These are phyloP conservation scores for Heimioporus sp. DNA, from an alignment of 768 basidiomycete species.

Conservation along the genomic window DNA sequence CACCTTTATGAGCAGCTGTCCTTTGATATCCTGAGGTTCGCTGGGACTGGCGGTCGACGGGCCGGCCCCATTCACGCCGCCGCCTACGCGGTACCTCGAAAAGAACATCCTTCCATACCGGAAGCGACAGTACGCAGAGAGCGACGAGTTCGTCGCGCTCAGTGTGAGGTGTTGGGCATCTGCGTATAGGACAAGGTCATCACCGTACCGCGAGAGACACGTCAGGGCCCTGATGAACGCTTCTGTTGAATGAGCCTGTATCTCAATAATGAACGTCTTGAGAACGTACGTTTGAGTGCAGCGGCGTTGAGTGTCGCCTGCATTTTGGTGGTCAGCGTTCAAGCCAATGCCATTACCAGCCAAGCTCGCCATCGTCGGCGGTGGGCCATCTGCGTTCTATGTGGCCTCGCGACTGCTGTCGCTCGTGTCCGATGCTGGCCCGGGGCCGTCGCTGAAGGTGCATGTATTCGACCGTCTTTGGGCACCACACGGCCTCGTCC, in stretches of 20 bases:
- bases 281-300: constrained; percentile 45
- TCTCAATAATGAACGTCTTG: constrained; percentile 4
- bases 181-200: constrained; percentile 72
- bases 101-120: constrained; percentile 70
- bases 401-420: constrained; percentile 84
- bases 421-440: constrained; percentile 40
- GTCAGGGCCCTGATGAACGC: constrained; percentile 73
- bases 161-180: constrained; percentile 58
- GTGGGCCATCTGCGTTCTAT: constrained; percentile 96
- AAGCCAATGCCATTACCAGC: constrained; percentile 27
- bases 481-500: constrained; percentile 91
- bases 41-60: constrained; percentile 14
- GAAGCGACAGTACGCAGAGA: constrained; percentile 81
- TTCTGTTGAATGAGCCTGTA: constrained; percentile 34
- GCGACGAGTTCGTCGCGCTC: constrained; percentile 75
- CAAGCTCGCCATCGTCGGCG: constrained; percentile 90
- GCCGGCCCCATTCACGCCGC: constrained; percentile 12
- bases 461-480: constrained; percentile 93
- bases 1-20: constrained; percentile 73
- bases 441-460: constrained; percentile 46
- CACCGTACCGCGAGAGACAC: constrained; percentile 81
- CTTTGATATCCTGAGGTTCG: constrained; percentile 50
- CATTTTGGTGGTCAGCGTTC: constrained; percentile 39
- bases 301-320: constrained; percentile 64
- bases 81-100: constrained; percentile 54